Evolutionary conservation across 176 grass and related monocot genomes (phyloP), one percentile per base, ranked within the genome.

Genomic region (Miscanthus lutarioriparius): DNA sequence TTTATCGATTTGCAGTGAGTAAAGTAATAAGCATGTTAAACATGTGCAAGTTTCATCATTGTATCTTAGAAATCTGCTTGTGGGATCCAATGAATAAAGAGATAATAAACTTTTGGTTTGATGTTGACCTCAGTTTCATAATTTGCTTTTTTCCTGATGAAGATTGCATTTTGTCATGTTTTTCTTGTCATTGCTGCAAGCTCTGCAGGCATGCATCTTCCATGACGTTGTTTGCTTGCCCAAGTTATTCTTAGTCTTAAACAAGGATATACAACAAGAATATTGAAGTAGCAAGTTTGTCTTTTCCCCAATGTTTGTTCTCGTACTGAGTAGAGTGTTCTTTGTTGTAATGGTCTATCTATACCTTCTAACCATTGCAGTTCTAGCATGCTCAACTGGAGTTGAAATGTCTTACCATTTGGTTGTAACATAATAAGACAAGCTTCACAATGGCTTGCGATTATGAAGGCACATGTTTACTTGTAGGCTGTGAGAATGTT

Each of bases 101-200:
- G 67, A 83, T 54, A 26, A 35, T 72, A 75, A 70, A 69, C 89
- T 84, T 90, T 87, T 86, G 19, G 32, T 75, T 87, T 20, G 80
- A 91, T 91, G 80, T 75, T 75, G 85, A 87, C 85, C 62, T 84
- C 69, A 53, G 75, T 87, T 80, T 39, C 61, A 84, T 87, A 63
- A 80, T 79, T 89, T 83, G 39, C 68, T 63, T 80, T 79, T 51
- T 70, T 25, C 28, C 32, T 75, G 37, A 8, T 70, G 75, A 91
- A 80, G 75, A 63, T 59, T 87, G 28, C 76, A 83, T 87, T 87
- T 70, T 84, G 70, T 70, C 89, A 84, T 87, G 89, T 84, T 83
- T 82, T 83, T 58, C 68, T 67, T 6, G 62, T 73, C 6, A 54
- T 78, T 91, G 61, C 63, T 82, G 53, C 77, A 85, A 53, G 81